Conservation (phyloP, 352 stramenopile species). For the Thalassiosira hispida region DNA sequence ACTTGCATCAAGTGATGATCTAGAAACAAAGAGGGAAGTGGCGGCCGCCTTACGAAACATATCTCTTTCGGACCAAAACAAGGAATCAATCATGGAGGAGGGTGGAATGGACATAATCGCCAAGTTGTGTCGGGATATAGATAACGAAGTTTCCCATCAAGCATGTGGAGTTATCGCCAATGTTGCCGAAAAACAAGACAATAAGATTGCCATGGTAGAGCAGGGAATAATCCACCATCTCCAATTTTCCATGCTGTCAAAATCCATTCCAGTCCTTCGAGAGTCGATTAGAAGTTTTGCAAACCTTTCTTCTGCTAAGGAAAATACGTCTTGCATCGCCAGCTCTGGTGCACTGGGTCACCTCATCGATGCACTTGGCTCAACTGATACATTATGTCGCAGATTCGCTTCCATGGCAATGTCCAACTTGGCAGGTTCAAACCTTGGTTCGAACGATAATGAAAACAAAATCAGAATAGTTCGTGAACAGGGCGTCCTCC, state of each 20-base stretch:
- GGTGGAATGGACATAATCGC: conserved; percentile 89
- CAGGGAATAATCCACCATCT: conserved; percentile 94
- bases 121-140: conserved; percentile 89
- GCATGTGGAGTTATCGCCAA: conserved; percentile 93
- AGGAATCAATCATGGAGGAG: conserved; percentile 94
- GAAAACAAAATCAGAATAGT: conserved; percentile 55
- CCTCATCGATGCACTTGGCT: conserved; percentile 90
- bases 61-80: conserved; percentile 95
- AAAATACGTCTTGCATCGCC: conserved; percentile 92
- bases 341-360: conserved; percentile 89
- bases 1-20: conserved; percentile 87
- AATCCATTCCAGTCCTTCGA: conserved; percentile 92
- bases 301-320: conserved; percentile 95
- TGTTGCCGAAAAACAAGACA: conserved; percentile 93
- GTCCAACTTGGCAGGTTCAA: conserved; percentile 94
- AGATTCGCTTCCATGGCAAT: conserved; percentile 94
- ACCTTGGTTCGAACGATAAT: no score
- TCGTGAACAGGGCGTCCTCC: conserved; percentile 57
- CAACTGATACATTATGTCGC: conserved; percentile 91
- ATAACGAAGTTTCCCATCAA: conserved; percentile 92
- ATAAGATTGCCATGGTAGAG: conserved; percentile 94
- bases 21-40: conserved; percentile 94
- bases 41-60: conserved; percentile 93
- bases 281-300: conserved; percentile 93
- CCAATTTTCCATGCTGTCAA: conserved; percentile 92